Conservation (phyloP, 2,329 filamentous ascomycete genomes). For the Talaromyces sp. region DNA sequence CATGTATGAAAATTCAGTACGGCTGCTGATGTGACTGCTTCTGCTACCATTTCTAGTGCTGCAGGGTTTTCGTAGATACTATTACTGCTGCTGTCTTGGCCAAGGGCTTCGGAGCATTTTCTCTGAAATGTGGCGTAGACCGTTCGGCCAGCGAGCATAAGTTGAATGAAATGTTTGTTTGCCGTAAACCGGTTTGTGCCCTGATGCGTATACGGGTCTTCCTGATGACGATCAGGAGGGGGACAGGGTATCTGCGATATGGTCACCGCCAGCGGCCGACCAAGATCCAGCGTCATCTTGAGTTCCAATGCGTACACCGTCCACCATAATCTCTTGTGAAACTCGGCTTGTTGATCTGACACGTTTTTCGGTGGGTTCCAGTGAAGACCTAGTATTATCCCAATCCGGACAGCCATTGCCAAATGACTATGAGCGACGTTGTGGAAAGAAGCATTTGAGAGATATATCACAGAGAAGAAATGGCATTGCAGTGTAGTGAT, state of each 20-base stretch:
- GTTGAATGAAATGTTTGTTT: slow-evolving; percentile 12
- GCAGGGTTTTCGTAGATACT: slow-evolving; percentile 3
- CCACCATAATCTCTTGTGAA: slow-evolving; percentile 14
- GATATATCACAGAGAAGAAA: slow-evolving; percentile 16
- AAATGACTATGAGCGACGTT: slow-evolving; percentile 13
- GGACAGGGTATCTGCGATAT: slow-evolving; percentile 10
- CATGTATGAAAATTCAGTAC: slow-evolving; percentile 4
- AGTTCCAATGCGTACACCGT: slow-evolving; percentile 15
- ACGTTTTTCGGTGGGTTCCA: slow-evolving; percentile 4
- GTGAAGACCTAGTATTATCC: slow-evolving; percentile 11
- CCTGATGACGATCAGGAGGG: slow-evolving; percentile 9
- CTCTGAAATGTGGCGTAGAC: slow-evolving; percentile 8
- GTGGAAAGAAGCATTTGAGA: slow-evolving; percentile 13
- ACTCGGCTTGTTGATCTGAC: slow-evolving; percentile 1
- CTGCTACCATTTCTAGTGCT: slow-evolving; percentile 1
- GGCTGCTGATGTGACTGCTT: not conserved
- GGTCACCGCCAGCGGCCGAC: slow-evolving; percentile 8
- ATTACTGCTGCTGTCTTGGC: not conserved
- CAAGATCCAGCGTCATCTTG: slow-evolving; percentile 12
- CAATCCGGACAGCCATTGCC: slow-evolving; percentile 12
- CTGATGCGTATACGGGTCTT: not conserved
- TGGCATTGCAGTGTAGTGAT: slow-evolving; percentile 13
- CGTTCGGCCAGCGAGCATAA: slow-evolving; percentile 10
- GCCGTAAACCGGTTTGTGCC: slow-evolving; percentile 9
- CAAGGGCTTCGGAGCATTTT: slow-evolving; percentile 13